Evolutionary conservation across 2,329 filamentous ascomycete species (phyloP).

Genomic region (Elsinoe arachidis): DNA sequence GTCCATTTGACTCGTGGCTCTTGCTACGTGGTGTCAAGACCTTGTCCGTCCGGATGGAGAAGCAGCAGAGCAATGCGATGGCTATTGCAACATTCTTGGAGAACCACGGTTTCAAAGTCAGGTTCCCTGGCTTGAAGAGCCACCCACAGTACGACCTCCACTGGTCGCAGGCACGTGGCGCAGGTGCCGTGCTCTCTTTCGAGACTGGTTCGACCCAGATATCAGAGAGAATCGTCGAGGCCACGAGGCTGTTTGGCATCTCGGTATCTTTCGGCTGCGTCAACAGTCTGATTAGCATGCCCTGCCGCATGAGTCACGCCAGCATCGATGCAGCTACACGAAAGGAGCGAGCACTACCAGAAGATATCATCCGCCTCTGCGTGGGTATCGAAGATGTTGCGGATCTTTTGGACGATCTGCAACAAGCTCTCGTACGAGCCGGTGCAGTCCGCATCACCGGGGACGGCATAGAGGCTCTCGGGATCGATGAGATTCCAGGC

Average conservation of each 20-base stretch:
- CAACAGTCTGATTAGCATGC: slow-evolving; percentile 98
- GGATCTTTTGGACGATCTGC: slow-evolving; percentile 88
- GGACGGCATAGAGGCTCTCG: slow-evolving; percentile 65
- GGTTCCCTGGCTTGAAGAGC: slow-evolving; percentile 86
- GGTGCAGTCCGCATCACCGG: slow-evolving; percentile 82
- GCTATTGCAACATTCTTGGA: slow-evolving; percentile 89
- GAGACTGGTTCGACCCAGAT: slow-evolving; percentile 81
- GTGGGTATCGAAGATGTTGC: slow-evolving; percentile 91
- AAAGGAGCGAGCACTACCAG: slow-evolving; percentile 80
- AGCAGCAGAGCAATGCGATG: slow-evolving; percentile 89
- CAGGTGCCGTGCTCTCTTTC: slow-evolving; percentile 89
- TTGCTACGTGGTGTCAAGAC: slow-evolving; percentile 95
- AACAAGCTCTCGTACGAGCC: slow-evolving; percentile 84
- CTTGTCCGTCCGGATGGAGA: slow-evolving; percentile 94
- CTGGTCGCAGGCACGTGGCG: slow-evolving; percentile 88
- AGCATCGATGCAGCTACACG: slow-evolving; percentile 95
- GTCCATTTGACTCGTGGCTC: slow-evolving; percentile 92
- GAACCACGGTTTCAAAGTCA: slow-evolving; percentile 81
- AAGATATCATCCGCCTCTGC: slow-evolving; percentile 91
- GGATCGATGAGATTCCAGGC: slow-evolving; percentile 21
- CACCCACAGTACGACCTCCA: slow-evolving; percentile 96
- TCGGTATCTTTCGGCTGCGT: slow-evolving; percentile 97
- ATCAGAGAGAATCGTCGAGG: slow-evolving; percentile 90
- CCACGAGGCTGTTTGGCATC: slow-evolving; percentile 84
- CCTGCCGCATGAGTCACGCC: slow-evolving; percentile 98